Evolutionary conservation across 345 rosid species (phyloP), one percentile per base, ranked within the genome.

Genomic region (Lepidium didymum): DNA sequence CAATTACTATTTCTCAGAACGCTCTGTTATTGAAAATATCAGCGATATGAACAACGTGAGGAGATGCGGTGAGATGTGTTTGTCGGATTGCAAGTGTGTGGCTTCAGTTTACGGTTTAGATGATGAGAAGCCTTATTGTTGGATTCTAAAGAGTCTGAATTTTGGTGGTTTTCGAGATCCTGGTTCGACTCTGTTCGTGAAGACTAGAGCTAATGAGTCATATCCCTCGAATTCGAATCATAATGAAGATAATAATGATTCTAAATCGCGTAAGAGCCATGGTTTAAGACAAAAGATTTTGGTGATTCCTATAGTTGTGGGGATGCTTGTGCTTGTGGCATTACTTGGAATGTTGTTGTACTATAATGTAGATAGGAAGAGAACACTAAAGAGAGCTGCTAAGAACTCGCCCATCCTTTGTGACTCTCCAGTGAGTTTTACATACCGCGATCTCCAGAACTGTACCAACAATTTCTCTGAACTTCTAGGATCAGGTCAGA

Each of bases 101-200:
- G 98, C 97, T 73, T 86, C 98, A 56, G 90, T 93, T 57, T 90
- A 85, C 13, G 98, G 97, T 18, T 81, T 93, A 46, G 88, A 93
- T 15, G 96, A 86, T 3, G 98, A 90, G 75, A 85, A 80, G 35
- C 90, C 98, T 65, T 93, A 90, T 19, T 93, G 98, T 63, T 93
- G 98, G 97, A 75, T 88, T 43, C 64, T 88, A 54, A 84, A 78
- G 78, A 82, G 82, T 64, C 64, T 93, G 35, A 87, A 90, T 36
- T 85, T 86, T 61, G 97, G 98, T 2, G 96, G 97, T 27, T 90
- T 83, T 47, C 81, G 79, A 78, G 97, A 93, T 64, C 72, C 94
- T 12, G 80, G 96, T 10, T 82, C 97, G 15, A 88, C 92, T 51
- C 78, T 93, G 68, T 90, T 93, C 31, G 84, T 88, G 45, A 93